Percentiles rank a stretch among this genome's conserved stretches.
Conservation (phyloP, 768 basidiomycete species). For the Hydnomerulius pinastri region DNA sequence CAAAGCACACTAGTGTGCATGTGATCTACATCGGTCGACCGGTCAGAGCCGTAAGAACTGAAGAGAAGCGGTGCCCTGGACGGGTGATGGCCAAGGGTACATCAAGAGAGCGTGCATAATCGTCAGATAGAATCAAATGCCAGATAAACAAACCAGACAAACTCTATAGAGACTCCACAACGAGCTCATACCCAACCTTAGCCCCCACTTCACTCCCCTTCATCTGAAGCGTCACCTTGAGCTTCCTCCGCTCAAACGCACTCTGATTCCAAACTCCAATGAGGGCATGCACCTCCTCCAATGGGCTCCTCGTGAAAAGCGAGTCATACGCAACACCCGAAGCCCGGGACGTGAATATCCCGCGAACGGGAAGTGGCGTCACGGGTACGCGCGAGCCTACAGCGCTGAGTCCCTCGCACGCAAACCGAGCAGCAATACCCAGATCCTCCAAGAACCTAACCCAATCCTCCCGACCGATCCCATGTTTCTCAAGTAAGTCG, state of each 20-base stretch:
- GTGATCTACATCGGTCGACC: no score
- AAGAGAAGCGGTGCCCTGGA: no score
- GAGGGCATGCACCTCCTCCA: slow-evolving; percentile 27
- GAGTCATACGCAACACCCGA: slow-evolving; percentile 22
- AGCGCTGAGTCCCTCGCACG: slow-evolving; percentile 21
- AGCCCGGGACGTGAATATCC: slow-evolving; percentile 14
- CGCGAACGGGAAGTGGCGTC: slow-evolving; percentile 11
- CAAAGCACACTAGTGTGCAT: no score
- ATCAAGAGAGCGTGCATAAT: no score
- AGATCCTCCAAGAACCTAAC: slow-evolving; percentile 32
- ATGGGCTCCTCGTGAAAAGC: slow-evolving; percentile 16
- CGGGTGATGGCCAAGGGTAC: no score
- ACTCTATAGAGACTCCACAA: slow-evolving; percentile 29
- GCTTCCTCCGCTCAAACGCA: slow-evolving; percentile 33
- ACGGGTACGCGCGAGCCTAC: slow-evolving; percentile 24
- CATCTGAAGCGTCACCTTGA: slow-evolving; percentile 20
- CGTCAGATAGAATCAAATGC: no score
- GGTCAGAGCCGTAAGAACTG: no score
- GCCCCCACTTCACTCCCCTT: slow-evolving; percentile 1
- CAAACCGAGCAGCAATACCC: slow-evolving; percentile 27
- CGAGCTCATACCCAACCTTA: slow-evolving; percentile 12
- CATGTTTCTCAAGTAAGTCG: slow-evolving; percentile 27
- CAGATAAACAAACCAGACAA: neutral
- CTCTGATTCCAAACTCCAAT: slow-evolving; percentile 33
- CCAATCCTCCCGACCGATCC: slow-evolving; percentile 29